Evolutionary conservation across 805 yeast species (phyloP).

Genomic region (Ogataea naganishii): DNA sequence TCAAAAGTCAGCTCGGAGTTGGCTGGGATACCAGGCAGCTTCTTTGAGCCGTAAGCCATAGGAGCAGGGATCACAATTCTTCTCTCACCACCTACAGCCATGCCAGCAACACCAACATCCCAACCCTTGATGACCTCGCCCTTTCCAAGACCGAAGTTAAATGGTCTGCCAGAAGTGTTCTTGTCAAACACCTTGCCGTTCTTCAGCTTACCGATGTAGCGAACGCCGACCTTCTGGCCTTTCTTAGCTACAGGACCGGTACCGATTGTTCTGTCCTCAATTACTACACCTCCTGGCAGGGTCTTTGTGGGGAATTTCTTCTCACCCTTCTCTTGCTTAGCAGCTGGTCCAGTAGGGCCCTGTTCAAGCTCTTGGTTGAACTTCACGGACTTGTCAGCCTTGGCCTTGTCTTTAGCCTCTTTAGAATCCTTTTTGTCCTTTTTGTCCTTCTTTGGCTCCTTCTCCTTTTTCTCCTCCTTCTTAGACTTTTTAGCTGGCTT

Average conservation of each 20-base stretch:
- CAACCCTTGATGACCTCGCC: conserved; percentile 99
- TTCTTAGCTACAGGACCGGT: conserved; percentile 81
- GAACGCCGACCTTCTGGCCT: conserved; percentile 88
- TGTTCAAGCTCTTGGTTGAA: conserved; percentile 88
- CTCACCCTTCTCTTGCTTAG: conserved; percentile 20
- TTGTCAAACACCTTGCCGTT: conserved; percentile 96
- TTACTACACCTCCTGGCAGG: conserved; percentile 84
- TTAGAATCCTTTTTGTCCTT: conserved; percentile 14
- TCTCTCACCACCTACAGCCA: conserved; percentile 99
- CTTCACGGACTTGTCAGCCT: conserved; percentile 66
- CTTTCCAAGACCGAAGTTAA: conserved; percentile 80
- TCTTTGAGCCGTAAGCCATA: conserved; percentile 92
- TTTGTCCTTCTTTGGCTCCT: conserved; percentile 19
- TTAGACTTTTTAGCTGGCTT: conserved; percentile 16
- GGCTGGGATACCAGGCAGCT: conserved; percentile 95
- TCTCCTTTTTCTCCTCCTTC: conserved; percentile 25
- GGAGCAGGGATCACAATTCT: conserved; percentile 92
- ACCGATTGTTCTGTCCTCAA: conserved; percentile 90
- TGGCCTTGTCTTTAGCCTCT: conserved; percentile 25
- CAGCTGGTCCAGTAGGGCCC: conserved; percentile 62
- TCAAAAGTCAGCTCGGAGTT: conserved; percentile 95
- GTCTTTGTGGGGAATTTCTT: conserved; percentile 66
- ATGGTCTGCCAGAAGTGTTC: conserved; percentile 96
- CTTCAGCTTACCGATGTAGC: conserved; percentile 96
- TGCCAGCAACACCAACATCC: conserved; percentile 98